phyloP scores from a whole-genome alignment of 108 stramenopile species.

The Nannochloropsis salina region DNA sequence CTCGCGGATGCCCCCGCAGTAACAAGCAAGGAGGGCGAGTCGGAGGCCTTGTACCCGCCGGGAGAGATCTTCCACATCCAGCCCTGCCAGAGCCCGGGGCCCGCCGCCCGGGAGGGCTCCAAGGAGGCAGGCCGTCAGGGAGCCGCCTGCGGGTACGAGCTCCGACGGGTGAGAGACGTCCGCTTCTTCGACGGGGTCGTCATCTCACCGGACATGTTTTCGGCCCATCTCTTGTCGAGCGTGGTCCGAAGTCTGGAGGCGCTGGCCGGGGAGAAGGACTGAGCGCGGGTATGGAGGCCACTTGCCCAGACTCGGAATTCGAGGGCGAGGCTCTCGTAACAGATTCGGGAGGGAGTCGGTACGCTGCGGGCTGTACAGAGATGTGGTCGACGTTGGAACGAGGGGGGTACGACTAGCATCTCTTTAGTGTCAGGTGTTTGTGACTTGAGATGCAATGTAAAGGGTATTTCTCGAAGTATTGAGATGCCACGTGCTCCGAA shows the following conservation, averaged over 20 bases:
- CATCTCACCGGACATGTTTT: background rate
- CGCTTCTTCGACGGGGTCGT: background rate
- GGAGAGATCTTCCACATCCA: conserved; percentile 5
- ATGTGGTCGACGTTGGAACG: too few relatives aligned
- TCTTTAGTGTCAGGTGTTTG: too few relatives aligned
- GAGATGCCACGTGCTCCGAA: too few relatives aligned
- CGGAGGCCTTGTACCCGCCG: background rate
- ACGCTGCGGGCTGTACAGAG: too few relatives aligned
- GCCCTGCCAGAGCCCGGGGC: background rate
- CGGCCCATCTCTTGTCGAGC: background rate
- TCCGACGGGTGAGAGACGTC: background rate
- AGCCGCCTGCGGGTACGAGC: background rate
- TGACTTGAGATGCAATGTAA: too few relatives aligned
- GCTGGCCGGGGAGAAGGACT: background rate
- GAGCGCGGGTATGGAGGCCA: too few relatives aligned
- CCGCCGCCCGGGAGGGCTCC: background rate
- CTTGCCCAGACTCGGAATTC: too few relatives aligned
- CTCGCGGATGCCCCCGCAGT: background rate
- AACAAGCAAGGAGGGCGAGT: background rate
- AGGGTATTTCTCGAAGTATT: too few relatives aligned
- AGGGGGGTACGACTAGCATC: too few relatives aligned
- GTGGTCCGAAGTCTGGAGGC: background rate
- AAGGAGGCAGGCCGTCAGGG: background rate
- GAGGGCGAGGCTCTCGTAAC: too few relatives aligned
- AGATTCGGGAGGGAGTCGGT: too few relatives aligned